These are phyloP conservation scores for Boechera divaricarpa DNA, from an alignment of 345 rosid genomes.

Conservation along the genomic window DNA sequence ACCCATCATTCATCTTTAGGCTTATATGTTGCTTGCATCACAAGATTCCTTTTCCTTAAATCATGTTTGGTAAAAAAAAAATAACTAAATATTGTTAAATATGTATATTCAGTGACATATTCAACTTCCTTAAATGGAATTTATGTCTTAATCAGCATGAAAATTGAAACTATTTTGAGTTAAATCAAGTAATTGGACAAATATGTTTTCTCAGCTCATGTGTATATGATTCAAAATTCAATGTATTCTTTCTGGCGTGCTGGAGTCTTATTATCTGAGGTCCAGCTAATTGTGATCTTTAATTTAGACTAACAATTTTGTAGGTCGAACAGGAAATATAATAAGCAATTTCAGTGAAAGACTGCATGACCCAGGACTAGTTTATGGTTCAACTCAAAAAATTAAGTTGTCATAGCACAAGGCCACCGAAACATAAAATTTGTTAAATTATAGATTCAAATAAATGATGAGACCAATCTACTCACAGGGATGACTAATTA, in stretches of 20 bases:
- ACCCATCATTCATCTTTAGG: constrained; percentile 37
- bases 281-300: constrained; percentile 36
- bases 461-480: constrained; percentile 30
- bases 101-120: constrained; percentile 10
- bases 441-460: constrained; percentile 19
- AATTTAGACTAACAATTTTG: constrained; percentile 4
- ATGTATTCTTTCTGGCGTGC: constrained; percentile 24
- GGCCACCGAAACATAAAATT: constrained; percentile 7
- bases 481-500: constrained; percentile 28
- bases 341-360: neutral
- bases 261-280: neutral
- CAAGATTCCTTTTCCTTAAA: constrained; percentile 38
- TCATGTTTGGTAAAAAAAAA: constrained; percentile 12
- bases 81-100: neutral
- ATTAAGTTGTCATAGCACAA: constrained; percentile 26
- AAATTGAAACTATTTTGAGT: neutral
- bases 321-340: constrained; percentile 1
- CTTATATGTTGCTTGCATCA: constrained; percentile 30
- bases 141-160: constrained; percentile 33
- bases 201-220: neutral
- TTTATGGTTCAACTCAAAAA: constrained; percentile 28
- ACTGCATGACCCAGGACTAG: constrained; percentile 34
- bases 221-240: neutral
- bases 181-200: neutral
- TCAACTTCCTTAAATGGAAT: constrained; percentile 10